Percentiles rank a stretch among this genome's conserved stretches.
Evolutionary conservation across 1,284 basidiomycete species (phyloP).

Genomic region (Melampsora abietis-canadensis): DNA sequence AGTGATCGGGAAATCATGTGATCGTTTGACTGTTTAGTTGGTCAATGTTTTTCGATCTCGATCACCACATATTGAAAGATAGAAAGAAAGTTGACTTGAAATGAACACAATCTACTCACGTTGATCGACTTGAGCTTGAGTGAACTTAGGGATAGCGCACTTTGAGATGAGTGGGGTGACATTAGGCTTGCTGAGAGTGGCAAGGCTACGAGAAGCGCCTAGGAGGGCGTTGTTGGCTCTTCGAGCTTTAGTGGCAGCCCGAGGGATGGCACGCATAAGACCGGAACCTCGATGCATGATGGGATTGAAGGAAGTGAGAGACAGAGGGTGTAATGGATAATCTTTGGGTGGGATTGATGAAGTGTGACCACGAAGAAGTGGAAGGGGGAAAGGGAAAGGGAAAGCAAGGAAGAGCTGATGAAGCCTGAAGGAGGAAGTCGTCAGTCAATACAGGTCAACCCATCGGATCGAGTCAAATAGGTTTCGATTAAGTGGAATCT

Average conservation of each 20-base stretch:
- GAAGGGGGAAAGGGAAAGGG: background rate
- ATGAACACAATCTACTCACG: conserved; percentile 19
- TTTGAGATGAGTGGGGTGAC: conserved; percentile 20
- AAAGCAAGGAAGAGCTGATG: background rate
- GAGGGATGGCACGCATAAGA: conserved; percentile 41
- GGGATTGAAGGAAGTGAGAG: background rate
- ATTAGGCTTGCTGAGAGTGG: conserved; percentile 24
- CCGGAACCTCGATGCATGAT: conserved; percentile 38
- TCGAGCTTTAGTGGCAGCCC: conserved; percentile 41
- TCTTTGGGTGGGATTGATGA: background rate
- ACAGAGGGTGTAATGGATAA: background rate
- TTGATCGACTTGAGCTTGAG: conserved; percentile 26
- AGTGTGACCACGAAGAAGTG: conserved; percentile 3
- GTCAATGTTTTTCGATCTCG: background rate
- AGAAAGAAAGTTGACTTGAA: background rate
- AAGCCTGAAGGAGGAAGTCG: no score
- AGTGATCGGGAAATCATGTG: no score
- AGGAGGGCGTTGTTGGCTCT: conserved; percentile 37
- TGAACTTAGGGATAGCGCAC: conserved; percentile 12
- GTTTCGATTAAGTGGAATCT: background rate
- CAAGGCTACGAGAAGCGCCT: conserved; percentile 32
- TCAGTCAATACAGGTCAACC: no score
- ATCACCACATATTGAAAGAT: conserved; percentile 1
- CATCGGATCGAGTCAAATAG: conserved; percentile 1
- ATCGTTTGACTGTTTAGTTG: no score